Evolutionary conservation across 2,329 filamentous ascomycete species (phyloP).

Genomic region (Fusarium fujikuroi): DNA sequence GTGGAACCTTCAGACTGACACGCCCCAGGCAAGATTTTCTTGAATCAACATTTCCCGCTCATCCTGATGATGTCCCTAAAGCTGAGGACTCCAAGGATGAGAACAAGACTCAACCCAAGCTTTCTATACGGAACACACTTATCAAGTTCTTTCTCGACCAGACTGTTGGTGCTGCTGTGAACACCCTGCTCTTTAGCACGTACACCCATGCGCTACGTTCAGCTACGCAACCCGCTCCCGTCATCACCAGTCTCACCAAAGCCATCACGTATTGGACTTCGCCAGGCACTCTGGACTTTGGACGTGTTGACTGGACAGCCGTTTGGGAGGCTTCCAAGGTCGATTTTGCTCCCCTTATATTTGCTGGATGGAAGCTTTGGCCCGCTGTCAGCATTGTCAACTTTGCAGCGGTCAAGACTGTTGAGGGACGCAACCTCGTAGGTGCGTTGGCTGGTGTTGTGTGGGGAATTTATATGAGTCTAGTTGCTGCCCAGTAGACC

Average conservation of each 20-base stretch:
- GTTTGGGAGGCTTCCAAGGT: slow-evolving; percentile 57
- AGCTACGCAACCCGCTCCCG: slow-evolving; percentile 58
- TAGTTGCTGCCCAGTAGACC: slow-evolving; percentile 58
- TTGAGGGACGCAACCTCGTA: slow-evolving; percentile 75
- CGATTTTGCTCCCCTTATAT: slow-evolving; percentile 73
- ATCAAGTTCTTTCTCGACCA: slow-evolving; percentile 77
- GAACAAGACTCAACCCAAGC: slow-evolving; percentile 51
- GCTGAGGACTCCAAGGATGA: slow-evolving; percentile 46
- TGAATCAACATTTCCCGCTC: slow-evolving; percentile 78
- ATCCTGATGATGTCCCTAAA: slow-evolving; percentile 56
- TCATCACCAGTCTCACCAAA: slow-evolving; percentile 50
- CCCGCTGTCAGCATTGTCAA: slow-evolving; percentile 76
- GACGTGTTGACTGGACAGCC: slow-evolving; percentile 55
- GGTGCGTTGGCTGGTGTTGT: slow-evolving; percentile 76
- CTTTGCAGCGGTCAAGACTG: slow-evolving; percentile 75
- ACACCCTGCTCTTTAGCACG: slow-evolving; percentile 71
- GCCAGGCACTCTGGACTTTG: slow-evolving; percentile 56
- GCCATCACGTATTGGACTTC: slow-evolving; percentile 51
- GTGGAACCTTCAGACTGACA: slow-evolving; percentile 24
- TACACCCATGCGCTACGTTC: slow-evolving; percentile 67
- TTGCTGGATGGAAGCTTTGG: slow-evolving; percentile 76
- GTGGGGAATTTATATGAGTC: slow-evolving; percentile 81
- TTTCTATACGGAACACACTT: slow-evolving; percentile 71
- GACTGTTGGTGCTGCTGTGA: slow-evolving; percentile 71
- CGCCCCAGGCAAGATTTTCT: slow-evolving; percentile 75